Conservation (phyloP, 176 grass and related monocot genomes). For the Aegilops sharonensis region DNA sequence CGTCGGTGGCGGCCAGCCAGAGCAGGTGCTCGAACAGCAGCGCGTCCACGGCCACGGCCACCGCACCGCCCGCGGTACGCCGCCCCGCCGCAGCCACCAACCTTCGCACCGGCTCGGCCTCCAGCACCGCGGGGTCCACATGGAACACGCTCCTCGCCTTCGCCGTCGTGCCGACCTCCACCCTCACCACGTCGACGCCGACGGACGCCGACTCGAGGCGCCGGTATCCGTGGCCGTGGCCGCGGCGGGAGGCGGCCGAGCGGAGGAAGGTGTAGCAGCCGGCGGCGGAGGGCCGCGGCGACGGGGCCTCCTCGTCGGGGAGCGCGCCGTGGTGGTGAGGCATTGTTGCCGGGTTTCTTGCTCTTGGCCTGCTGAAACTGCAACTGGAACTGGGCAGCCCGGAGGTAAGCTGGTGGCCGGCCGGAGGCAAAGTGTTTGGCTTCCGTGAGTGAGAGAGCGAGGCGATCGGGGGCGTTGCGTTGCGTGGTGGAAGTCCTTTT, state of each 20-base stretch:
- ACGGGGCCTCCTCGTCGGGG: not conserved
- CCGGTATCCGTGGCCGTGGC: conserved; percentile 31
- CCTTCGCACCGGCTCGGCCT: conserved; percentile 48
- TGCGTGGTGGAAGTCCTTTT: not conserved
- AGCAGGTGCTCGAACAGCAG: conserved; percentile 80
- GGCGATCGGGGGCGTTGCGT: not conserved
- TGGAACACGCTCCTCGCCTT: conserved; percentile 56
- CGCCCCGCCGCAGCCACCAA: conserved; percentile 46
- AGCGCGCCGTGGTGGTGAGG: not conserved
- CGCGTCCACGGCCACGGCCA: conserved; percentile 49
- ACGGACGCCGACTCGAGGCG: conserved; percentile 19
- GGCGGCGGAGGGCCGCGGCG: conserved; percentile 23
- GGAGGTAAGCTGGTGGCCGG: not conserved
- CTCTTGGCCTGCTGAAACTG: not conserved
- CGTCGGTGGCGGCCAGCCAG: conserved; percentile 40
- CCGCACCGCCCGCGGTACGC: conserved; percentile 15
- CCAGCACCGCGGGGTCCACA: conserved; percentile 60
- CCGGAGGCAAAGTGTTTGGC: not conserved
- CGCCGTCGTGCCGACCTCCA: conserved; percentile 59
- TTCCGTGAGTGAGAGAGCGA: not conserved
- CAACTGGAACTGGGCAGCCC: not conserved
- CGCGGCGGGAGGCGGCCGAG: conserved; percentile 29
- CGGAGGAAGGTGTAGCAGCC: conserved; percentile 73
- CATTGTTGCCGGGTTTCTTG: conserved; percentile 23
- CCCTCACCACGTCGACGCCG: conserved; percentile 38